phyloP scores from a whole-genome alignment of 2,329 filamentous ascomycete genomes.

The Epichloe scottii region DNA sequence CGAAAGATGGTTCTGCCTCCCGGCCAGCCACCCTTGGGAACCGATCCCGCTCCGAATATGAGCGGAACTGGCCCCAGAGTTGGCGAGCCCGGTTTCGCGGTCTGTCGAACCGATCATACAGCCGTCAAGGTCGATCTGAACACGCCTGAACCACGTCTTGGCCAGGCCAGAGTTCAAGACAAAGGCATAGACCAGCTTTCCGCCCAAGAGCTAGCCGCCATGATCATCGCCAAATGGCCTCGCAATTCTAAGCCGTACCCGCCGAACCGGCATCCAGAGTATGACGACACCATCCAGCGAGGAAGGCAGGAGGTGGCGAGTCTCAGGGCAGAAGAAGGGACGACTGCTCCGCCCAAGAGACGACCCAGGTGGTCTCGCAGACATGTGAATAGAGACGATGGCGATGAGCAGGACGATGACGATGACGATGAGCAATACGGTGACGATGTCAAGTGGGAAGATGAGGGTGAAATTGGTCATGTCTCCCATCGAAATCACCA shows the following conservation, averaged over 20 bases:
- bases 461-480: too few species aligned
- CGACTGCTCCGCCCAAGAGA: neutral
- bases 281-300: neutral
- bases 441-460: neutral
- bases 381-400: neutral
- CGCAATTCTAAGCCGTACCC: neutral
- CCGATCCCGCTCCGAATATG: neutral
- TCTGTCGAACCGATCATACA: too few species aligned
- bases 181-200: constrained; percentile 1
- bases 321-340: neutral
- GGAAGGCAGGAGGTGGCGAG: neutral
- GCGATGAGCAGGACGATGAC: neutral
- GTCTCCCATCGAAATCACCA: too few species aligned
- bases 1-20: neutral
- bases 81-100: neutral
- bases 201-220: neutral
- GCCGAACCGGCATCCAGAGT: neutral
- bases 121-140: too few species aligned
- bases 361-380: neutral
- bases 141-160: too few species aligned
- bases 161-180: neutral
- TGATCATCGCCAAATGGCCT: neutral
- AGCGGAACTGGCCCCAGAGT: neutral
- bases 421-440: neutral
- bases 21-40: neutral